Evolutionary conservation across 2,329 filamentous ascomycete genomes (phyloP), one percentile per base, ranked within the genome.

Genomic region (Arthroderma sp.): DNA sequence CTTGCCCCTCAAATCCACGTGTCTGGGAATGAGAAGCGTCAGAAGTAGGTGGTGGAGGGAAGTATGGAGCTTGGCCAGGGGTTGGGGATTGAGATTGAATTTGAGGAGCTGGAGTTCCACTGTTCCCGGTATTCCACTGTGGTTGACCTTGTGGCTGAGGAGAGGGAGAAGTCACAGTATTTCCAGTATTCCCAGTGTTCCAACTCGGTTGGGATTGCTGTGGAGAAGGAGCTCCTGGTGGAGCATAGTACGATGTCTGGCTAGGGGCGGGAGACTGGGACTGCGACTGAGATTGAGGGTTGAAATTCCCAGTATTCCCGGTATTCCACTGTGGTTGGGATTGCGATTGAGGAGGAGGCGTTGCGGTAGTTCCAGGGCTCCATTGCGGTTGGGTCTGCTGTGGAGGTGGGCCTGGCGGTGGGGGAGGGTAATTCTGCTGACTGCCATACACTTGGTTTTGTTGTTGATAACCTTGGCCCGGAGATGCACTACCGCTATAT

Each of bases 211-310:
- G 55, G 10, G 55, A 58, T 43, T 62, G 56, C 4, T 54, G 49
- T 15, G 42, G 1, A 46, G 63, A 60, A 33, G 52, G 47, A 6
- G 62, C 63, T 6, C 62, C 63, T 9, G 65, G 64, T 42, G 67
- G 65, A n/a, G 64, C 58, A 50, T 66, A 69, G 37, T 66, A 64
- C 2, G 62, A 62, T 2, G 55, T 55, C 44, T 64, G 56, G 34
- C 27, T 45, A 37, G 33, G 42, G 22, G 29, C n/a, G 7, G 29
- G 15, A 22, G 15, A 22, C 15, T 22, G 8, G n/a, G 38, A 41
- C 30, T 42, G 44, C 11, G 22, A 4, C 28, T 27, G 43, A 27
- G 15, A n/a, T 27, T 34, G 28, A 15, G 33, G 38, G 6, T 40
- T 42, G 11, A 41, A n/a, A 6, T 11, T 33, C 9, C 15, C 15